Percentiles rank a stretch among this genome's conserved stretches.
These are phyloP conservation scores for Rhynchospora breviuscula DNA, from an alignment of 176 grass and related monocot genomes.

Conservation along the genomic window DNA sequence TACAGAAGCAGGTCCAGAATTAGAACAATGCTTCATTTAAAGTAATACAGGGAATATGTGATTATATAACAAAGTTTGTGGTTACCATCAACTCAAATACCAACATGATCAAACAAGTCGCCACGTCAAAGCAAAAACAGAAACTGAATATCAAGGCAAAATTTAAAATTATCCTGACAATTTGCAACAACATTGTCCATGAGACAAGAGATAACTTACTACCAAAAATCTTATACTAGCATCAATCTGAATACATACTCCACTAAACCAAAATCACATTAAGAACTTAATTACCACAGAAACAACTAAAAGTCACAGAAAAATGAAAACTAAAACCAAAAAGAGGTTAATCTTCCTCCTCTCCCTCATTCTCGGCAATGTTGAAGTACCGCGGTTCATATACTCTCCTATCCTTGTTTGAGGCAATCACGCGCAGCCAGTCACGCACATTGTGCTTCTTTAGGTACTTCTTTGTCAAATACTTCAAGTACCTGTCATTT, in stretches of 20 bases:
- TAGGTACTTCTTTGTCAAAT: conserved; percentile 89
- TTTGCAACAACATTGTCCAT: not conserved
- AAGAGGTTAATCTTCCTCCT: conserved; percentile 65
- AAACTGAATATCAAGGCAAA: not conserved
- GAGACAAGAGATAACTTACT: not conserved
- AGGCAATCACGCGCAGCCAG: conserved; percentile 76
- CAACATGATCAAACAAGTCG: not conserved
- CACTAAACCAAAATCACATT: conserved; percentile 15
- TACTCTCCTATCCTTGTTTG: conserved; percentile 66
- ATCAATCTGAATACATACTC: conserved; percentile 17
- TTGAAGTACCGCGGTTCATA: conserved; percentile 89
- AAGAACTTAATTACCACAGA: conserved; percentile 17
- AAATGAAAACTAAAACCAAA: not conserved
- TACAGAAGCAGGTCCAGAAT: no score
- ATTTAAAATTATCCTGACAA: conserved; percentile 14
- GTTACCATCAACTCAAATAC: not conserved
- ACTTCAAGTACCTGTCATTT: conserved; percentile 70
- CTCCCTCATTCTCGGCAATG: conserved; percentile 81
- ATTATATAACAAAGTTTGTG: not conserved
- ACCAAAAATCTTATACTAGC: conserved; percentile 13
- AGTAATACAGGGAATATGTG: not conserved
- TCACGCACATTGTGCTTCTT: conserved; percentile 91
- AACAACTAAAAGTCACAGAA: not conserved
- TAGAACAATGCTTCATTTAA: not conserved
- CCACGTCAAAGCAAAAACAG: not conserved